Base-by-base conservation (phyloP, 2,329 filamentous ascomycete genomes). In the Xylogone sp. region DNA sequence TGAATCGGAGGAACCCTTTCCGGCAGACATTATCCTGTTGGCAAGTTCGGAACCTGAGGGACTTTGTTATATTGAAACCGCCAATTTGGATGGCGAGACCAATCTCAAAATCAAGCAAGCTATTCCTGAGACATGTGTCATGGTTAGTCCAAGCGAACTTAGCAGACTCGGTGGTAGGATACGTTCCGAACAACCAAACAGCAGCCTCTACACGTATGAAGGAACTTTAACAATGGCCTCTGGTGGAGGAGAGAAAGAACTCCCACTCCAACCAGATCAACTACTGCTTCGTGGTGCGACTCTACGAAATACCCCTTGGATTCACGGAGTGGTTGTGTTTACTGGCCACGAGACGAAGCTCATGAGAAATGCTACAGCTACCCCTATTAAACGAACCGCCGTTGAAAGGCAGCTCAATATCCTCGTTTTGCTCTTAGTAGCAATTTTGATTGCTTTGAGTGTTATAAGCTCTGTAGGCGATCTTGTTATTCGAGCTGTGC, bases 41-140 rank as follows among this genome's bases (percentile, higher is more conserved):
- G 92, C 94, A 8, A 96, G 90, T 64, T 97, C 94, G 6, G 95
- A 99, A 68, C 95, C 94, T 1, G 94, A 99, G 74, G 94, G 94
- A 62, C 75, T 99, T 51, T 99, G 94, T 72, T 99, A 99, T 68
- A 97, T 99, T 65, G 94, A 99, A 73, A 99, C 94, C 2, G 93
- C 94, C 21, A 99, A 99, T 67, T 76, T 99, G 53, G 94, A 99
- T 63, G 94, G 94, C 61, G 94, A 99, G 72, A 99, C 94, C 19
- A 99, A 99, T 67, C 75, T 99, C 61, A 99, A 99, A 73, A 96
- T 99, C 74, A 99, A 99, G 74, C 94, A 99, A 73, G 93, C 86
- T 2, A 85, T 97, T 49, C 93, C 94, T 0, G 94, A 99, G 74
- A 99, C 94, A 0, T 85, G 88, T 13, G 79, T 87, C 54, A 78